Base-by-base conservation (phyloP, 768 basidiomycete genomes). In the Boletales sp. region DNA sequence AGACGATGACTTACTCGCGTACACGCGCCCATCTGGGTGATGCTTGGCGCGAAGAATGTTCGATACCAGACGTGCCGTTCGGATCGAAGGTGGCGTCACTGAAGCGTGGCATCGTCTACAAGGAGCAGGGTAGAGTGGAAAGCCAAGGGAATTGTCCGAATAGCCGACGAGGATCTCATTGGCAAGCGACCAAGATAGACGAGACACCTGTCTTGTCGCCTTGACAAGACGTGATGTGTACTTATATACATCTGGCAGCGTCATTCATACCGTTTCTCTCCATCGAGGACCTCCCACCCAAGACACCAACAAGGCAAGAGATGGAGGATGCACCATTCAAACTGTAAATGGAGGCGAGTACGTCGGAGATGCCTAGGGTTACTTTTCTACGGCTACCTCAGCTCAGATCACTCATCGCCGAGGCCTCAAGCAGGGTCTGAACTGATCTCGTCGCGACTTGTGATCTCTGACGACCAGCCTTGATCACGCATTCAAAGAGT, bases 301-400 rank as follows among this genome's bases (percentile, higher is more conserved):
- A 79, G 57, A 67, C 94, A 68, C 88, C 90, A 2, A 82, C 81
- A 1, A 75, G 79, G 49, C 79, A 81, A 41, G 89, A 94, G 67
- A 86, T 91, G 87, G 91, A 90, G 63, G 65, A 68, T 19, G 79
- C 88, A 9, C 65, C 95, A 47, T 74, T 96, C 49, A 79, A 77
- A 25, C 71, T 93, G 54, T 76, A 87, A 63, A 94, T 94, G 71
- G 79, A 84, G 70, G 85, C 60, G 91, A 96, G 65, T 85, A 85
- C 54, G 75, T 81, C 57, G 83, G 81, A 15, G 72, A 77, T 41
- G 54, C 55, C 34, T 44, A 54, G 35, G 36, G 39, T 30, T 59
- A 50, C 53, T 48, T 51, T n/a, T n/a, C n/a, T 3, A 3, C 28
- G 15, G 45, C 37, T 14, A 40, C 21, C 18, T 57, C 47, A 61